Percentiles rank a stretch among this genome's conserved stretches.
Conservation (phyloP, 495 filamentous ascomycete species). For the Tuber melanosporum region DNA sequence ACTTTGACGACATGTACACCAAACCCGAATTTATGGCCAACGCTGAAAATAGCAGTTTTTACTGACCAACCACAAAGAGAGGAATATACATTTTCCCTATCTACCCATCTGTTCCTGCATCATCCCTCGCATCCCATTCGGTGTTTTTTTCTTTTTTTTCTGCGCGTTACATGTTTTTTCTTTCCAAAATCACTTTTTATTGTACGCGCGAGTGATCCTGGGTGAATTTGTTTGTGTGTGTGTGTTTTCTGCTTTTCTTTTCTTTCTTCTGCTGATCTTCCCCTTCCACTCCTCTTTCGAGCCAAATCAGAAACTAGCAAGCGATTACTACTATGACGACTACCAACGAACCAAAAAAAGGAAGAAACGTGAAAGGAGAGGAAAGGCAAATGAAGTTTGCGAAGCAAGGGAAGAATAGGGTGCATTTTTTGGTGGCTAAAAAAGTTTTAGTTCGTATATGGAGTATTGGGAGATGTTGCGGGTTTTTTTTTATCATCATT, state of each 20-base stretch:
- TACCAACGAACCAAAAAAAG: conserved; percentile 3
- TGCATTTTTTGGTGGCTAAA: conserved; percentile 31
- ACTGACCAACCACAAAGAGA: background rate
- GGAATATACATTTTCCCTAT: background rate
- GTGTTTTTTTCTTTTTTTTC: background rate
- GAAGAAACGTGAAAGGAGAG: conserved; percentile 3
- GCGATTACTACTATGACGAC: background rate
- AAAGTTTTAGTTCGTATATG: conserved; percentile 31
- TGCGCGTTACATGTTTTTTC: background rate
- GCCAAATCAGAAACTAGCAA: background rate
- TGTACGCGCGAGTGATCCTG: background rate
- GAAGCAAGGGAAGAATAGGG: conserved; percentile 11
- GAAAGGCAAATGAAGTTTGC: background rate
- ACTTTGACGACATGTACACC: conserved; percentile 35
- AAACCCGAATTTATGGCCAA: conserved; percentile 40
- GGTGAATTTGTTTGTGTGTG: background rate
- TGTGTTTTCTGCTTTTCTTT: conserved; percentile 2
- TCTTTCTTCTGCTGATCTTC: background rate
- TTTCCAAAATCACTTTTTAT: background rate
- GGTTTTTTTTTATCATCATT: conserved; percentile 31
- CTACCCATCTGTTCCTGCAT: background rate
- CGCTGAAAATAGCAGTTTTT: conserved; percentile 29
- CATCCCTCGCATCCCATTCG: background rate
- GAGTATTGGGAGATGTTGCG: conserved; percentile 39
- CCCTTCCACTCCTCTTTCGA: background rate